Conservation (phyloP, 106 monocot genomes). For the Agapanthus africanus region DNA sequence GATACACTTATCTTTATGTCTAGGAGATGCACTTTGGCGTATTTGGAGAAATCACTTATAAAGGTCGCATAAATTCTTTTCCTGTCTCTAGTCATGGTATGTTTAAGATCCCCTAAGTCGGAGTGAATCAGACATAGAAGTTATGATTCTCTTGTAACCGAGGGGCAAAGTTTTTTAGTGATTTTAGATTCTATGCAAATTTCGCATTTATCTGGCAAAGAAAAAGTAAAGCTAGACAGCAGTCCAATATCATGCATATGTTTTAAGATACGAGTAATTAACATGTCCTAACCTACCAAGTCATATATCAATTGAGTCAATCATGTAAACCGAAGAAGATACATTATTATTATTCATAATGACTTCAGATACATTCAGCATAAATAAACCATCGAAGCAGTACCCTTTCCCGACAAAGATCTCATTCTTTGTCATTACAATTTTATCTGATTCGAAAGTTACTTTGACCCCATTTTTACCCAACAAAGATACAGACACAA, state of each 20-base stretch:
- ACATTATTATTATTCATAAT: background rate
- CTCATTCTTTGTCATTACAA: background rate
- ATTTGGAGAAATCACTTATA: background rate
- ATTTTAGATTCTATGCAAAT: background rate
- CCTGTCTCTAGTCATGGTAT: background rate
- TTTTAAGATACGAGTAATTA: background rate
- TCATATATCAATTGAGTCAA: constrained; percentile 4
- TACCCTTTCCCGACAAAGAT: constrained; percentile 1
- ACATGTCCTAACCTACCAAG: constrained; percentile 4
- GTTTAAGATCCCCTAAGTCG: background rate
- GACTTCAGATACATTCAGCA: background rate
- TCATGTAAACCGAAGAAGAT: background rate
- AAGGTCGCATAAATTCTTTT: background rate
- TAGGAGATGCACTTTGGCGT: background rate
- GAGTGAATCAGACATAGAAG: background rate
- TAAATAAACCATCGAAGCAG: background rate
- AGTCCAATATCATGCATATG: background rate
- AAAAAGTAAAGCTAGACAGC: background rate
- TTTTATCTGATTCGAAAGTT: background rate
- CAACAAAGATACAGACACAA: background rate
- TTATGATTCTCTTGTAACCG: background rate
- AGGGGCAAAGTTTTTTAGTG: background rate
- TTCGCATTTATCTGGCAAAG: background rate
- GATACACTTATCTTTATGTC: too few relatives aligned
- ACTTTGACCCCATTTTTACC: constrained; percentile 4